Evolutionary conservation across 1,139 yeast species (phyloP), one percentile per base, ranked within the genome.

Genomic region (Diutina ranongensis): DNA sequence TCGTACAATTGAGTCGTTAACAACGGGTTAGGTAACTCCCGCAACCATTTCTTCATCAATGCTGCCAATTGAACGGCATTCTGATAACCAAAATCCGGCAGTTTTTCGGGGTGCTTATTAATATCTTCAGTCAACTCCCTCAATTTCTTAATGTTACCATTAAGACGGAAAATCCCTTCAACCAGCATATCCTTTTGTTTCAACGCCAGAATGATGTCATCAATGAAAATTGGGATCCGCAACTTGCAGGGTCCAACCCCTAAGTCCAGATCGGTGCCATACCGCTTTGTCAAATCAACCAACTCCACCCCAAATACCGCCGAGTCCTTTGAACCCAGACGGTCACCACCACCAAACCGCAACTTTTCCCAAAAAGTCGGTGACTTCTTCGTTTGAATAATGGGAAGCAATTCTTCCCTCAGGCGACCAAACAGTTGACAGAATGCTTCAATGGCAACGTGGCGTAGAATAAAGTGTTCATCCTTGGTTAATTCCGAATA

Each of bases 31-130:
- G 98, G 98, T 57, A 94, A 68, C 52, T 89, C 97, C 57, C 99
- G 75, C 46, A 89, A 65, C 71, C 89, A 92, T 62, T 86, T 88
- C 63, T 94, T 94, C 68, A 94, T 68, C 52, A 94, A 67, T 0
- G 98, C 98, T 0, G 98, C 96, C 46, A 94, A 68, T 62, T 94
- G 98, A 44, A 94, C 87, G 0, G 96, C 94, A 47, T 80, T 81
- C 60, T 92, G 97, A 45, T 71, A 74, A 25, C 80, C 72, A 45
- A 92, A 74, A 55, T 83, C 81, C 0, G 95, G 94, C 13, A 81
- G 73, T 49, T 71, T 76, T 35, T 78, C 74, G 1, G 97, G 96
- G 53, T 76, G 72, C 48, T 74, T 69, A 62, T 94, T 94, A 53
- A 89, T 83, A 49, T 71, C 76, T 46, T 80, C 88, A 0, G 89